Conservation (phyloP, 2,329 filamentous ascomycete species). For the Fusarium brachygibbosum region DNA sequence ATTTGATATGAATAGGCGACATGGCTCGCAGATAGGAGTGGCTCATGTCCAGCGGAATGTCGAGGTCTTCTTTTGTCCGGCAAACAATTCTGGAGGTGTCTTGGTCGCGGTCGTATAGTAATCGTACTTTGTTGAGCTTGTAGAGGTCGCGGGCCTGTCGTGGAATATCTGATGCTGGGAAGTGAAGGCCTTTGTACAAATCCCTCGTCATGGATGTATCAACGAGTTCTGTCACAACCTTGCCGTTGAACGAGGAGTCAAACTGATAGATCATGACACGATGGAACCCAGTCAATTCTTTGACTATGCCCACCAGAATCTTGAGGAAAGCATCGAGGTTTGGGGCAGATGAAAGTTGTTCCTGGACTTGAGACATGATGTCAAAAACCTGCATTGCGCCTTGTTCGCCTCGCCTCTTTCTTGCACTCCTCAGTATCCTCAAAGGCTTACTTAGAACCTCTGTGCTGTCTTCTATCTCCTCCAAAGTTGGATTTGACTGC, state of each 20-base stretch:
- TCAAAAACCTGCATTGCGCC: constrained; percentile 92
- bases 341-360: constrained; percentile 81
- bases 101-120: constrained; percentile 87
- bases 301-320: constrained; percentile 85
- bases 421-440: constrained; percentile 80
- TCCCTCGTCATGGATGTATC: constrained; percentile 84
- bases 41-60: constrained; percentile 83
- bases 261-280: constrained; percentile 96
- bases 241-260: constrained; percentile 83
- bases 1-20: constrained; percentile 91
- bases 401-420: constrained; percentile 81
- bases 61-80: constrained; percentile 78
- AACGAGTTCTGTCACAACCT: constrained; percentile 88
- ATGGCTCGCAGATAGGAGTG: constrained; percentile 89
- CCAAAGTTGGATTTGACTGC: constrained; percentile 76
- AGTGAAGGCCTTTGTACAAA: constrained; percentile 88
- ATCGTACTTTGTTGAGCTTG: constrained; percentile 88
- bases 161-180: constrained; percentile 88
- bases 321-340: constrained; percentile 82
- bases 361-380: constrained; percentile 91
- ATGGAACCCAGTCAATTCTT: constrained; percentile 91
- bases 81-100: constrained; percentile 86
- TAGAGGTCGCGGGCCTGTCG: constrained; percentile 90
- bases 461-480: constrained; percentile 82
- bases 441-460: constrained; percentile 81